Evolutionary conservation across 495 filamentous ascomycete species (phyloP), one percentile per base, ranked within the genome.

Genomic region (Staphylotrichum tortipilum): DNA sequence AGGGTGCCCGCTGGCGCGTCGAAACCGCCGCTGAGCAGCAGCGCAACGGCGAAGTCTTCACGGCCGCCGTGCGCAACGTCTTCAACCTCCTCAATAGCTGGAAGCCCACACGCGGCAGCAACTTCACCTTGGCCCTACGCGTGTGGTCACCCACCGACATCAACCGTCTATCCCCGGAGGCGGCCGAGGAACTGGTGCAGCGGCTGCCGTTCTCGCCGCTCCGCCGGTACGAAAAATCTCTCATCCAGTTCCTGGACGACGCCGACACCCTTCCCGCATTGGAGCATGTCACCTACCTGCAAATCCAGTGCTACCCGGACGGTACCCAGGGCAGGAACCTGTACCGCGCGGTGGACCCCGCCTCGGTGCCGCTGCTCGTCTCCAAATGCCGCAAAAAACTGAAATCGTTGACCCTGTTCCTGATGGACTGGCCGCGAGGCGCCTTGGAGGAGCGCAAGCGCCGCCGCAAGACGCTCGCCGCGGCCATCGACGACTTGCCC

Each of bases 341-440:
- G 35, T 31, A 29, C 14, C 22, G 46, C n/a, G n/a, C 33, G 14
- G 23, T 48, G n/a, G 45, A 48, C n/a, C 34, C 35, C 1, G 22
- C 15, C 5, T 28, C 45, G 21, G 45, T 21, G 35, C 7, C 30
- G 23, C 15, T 49, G 34, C 10, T 49, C 21, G n/a, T 49, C 19
- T 11, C 26, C n/a, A 30, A 17, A n/a, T 49, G 46, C 23, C 6
- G 15, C 21, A 38, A 26, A 17, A 38, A 26, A n/a, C 15, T 49
- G 35, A 14, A 30, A 10, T 8, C 10, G 21, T 9, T 49, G 24
- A 29, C 11, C 2, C 23, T 40, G 46, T 4, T 7, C 22, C 15
- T 49, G 23, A 49, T 49, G 46, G 46, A 49, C 24, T 49, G 46
- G 46, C 46, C 46, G 7, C 12, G 46, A 11, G 46, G 46, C n/a